These are phyloP conservation scores for Tillandsia fasciculata DNA, from an alignment of 176 grass and related monocot species.

Conservation along the genomic window DNA sequence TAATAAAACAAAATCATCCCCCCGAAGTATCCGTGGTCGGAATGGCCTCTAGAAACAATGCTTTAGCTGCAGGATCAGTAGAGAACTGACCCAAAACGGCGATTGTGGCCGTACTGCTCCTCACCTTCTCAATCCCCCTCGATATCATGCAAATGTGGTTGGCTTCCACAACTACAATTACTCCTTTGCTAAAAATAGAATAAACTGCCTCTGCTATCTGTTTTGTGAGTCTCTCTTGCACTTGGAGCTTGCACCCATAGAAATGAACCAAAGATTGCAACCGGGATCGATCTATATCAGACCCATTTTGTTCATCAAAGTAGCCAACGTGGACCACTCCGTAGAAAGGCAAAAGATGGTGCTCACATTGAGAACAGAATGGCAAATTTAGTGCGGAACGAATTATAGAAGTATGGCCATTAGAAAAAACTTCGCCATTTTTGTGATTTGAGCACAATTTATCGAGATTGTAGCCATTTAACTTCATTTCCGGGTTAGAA, in stretches of 20 bases:
- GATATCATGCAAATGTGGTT: constrained; percentile 95
- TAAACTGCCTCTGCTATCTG: constrained; percentile 91
- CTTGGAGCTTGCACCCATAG: constrained; percentile 89
- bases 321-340: constrained; percentile 80
- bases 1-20: constrained; percentile 12
- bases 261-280: constrained; percentile 72
- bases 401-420: constrained; percentile 30
- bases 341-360: constrained; percentile 88
- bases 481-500: constrained; percentile 40
- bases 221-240: constrained; percentile 95
- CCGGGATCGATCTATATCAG: constrained; percentile 34
- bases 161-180: constrained; percentile 80
- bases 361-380: constrained; percentile 88
- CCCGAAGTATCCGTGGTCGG: constrained; percentile 24
- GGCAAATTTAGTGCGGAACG: constrained; percentile 51
- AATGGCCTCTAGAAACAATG: constrained; percentile 47
- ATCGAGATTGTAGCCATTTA: constrained; percentile 32
- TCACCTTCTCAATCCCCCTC: constrained; percentile 83
- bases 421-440: constrained; percentile 16
- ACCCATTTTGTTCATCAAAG: constrained; percentile 26
- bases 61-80: constrained; percentile 44
- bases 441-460: constrained; percentile 15
- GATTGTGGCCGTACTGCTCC: constrained; percentile 80
- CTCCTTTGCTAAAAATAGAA: constrained; percentile 36
- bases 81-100: constrained; percentile 78